Base-by-base conservation (phyloP, 441 rosid species). In the Pelargonium myrrhifolium region DNA sequence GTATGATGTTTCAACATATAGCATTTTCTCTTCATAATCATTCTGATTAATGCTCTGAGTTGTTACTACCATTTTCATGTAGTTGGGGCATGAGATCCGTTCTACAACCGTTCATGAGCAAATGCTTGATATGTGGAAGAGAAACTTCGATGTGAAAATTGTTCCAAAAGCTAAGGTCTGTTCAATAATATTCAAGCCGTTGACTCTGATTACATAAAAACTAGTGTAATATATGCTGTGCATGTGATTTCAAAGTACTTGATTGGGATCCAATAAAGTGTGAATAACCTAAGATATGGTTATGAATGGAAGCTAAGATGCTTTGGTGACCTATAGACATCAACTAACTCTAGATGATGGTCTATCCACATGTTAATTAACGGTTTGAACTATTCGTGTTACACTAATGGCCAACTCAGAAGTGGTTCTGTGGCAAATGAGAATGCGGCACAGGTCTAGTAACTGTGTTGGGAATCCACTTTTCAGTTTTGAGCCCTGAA, bases 11-110 rank as follows among this genome's bases (percentile, higher is more conserved):
- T 18, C 3, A 9, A 31, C 10, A 8, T 0, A 14, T 39, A n/a
- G 62, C 31, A 58, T 37, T 26, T 31, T 58, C 22, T 76, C 4
- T 20, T 64, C 60, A 6, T 17, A 64, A 51, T 62, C 62, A 55
- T 61, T 59, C 15, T 45, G 66, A 9, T 6, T 28, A 14, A 49
- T 68, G 42, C 17, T 40, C 18, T 67, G 10, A 51, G 75, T 75
- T 56, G 20, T 37, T 49, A 12, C 65, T 56, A 35, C 45, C 70
- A 72, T 71, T 40, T 76, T 65, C 22, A 26, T 71, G 35, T 75
- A 91, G 96, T 75, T 93, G 84, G 96, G 99, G 59, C 85, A 91
- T 73, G 97, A 93, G 80, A 82, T 93, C 72, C 96, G 95, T 35
- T 91, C 97, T 11, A 91, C 92, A 9, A 79, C 71, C 60, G 87